These are phyloP conservation scores for Kappamyces sp. DNA, from an alignment of 192 early-diverging fungal genomes.

Conservation along the genomic window DNA sequence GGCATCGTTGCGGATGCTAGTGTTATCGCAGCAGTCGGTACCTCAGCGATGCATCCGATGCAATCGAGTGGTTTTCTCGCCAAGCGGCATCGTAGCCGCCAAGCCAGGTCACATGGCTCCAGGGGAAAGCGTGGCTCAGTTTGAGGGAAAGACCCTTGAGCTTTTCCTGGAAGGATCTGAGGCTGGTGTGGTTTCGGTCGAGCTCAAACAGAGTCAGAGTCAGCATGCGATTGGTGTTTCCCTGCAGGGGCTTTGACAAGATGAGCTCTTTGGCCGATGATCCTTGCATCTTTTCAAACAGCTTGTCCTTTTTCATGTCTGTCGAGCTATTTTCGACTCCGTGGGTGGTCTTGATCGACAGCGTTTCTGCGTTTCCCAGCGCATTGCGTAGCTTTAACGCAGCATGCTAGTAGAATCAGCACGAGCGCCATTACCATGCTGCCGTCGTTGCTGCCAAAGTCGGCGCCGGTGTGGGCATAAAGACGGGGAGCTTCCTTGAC, in stretches of 20 bases:
- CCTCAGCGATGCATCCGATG: slow-evolving; percentile 54
- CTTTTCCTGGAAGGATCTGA: slow-evolving; percentile 70
- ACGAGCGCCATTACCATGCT: slow-evolving; percentile 54
- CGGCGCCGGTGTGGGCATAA: slow-evolving; percentile 78
- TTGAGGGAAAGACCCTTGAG: slow-evolving; percentile 50
- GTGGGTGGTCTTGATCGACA: slow-evolving; percentile 67
- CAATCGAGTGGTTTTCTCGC: slow-evolving; percentile 66
- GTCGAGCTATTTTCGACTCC: slow-evolving; percentile 49
- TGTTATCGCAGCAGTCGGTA: slow-evolving; percentile 9
- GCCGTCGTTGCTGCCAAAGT: slow-evolving; percentile 84
- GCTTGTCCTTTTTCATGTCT: slow-evolving; percentile 18
- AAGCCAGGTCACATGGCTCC: slow-evolving; percentile 43
- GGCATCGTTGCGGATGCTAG: slow-evolving; percentile 61
- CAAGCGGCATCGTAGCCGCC: slow-evolving; percentile 66
- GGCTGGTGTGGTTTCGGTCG: slow-evolving; percentile 55
- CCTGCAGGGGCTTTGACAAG: slow-evolving; percentile 63
- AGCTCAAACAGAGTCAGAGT: slow-evolving; percentile 63
- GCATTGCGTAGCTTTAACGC: slow-evolving; percentile 72
- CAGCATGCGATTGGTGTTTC: slow-evolving; percentile 62
- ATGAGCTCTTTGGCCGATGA: slow-evolving; percentile 20
- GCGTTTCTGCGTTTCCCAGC: slow-evolving; percentile 81
- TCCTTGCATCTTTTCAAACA: slow-evolving; percentile 12
- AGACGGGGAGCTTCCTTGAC: slow-evolving; percentile 69
- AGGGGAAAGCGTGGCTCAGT: slow-evolving; percentile 30
- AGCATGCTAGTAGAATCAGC: slow-evolving; percentile 37